phyloP scores from a whole-genome alignment of 768 basidiomycete species.

The Leucosporidium yakuticum region DNA sequence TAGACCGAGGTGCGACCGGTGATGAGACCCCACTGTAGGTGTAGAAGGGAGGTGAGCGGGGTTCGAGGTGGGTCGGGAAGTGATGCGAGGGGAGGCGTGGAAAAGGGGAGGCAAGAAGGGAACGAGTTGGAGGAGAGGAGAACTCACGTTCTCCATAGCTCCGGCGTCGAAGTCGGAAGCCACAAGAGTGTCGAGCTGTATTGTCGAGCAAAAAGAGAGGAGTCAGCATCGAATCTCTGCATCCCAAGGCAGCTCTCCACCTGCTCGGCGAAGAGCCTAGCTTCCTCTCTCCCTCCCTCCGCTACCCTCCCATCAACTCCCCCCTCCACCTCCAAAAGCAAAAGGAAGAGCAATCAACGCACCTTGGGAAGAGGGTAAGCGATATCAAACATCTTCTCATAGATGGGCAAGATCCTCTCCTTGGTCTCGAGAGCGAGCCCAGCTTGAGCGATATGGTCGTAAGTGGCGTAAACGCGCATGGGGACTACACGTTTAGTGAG shows the following conservation, averaged over 20 bases:
- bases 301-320: no score
- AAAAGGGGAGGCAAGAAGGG: no score
- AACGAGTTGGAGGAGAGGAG: no score
- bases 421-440: constrained; percentile 83
- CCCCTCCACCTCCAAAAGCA: no score
- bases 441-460: constrained; percentile 74
- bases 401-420: constrained; percentile 71
- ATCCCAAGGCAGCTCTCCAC: no score
- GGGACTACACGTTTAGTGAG: constrained; percentile 73
- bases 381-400: constrained; percentile 85
- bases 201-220: background rate
- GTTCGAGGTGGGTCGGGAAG: background rate
- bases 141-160: constrained; percentile 64
- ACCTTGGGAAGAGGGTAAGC: constrained; percentile 82
- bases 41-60: background rate
- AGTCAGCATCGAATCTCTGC: no score
- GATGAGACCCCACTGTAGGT: constrained; percentile 11
- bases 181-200: constrained; percentile 71
- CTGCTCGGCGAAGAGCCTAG: no score
- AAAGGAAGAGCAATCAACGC: no score
- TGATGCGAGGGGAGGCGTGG: no score
- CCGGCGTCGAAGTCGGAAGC: constrained; percentile 85
- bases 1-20: constrained; percentile 81
- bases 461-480: constrained; percentile 76
- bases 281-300: no score